A percentile compares a stretch with the other conserved stretches of the same genome.
These are phyloP conservation scores for Phytophthora palmivora DNA, from an alignment of 352 stramenopile species.

Conservation along the genomic window DNA sequence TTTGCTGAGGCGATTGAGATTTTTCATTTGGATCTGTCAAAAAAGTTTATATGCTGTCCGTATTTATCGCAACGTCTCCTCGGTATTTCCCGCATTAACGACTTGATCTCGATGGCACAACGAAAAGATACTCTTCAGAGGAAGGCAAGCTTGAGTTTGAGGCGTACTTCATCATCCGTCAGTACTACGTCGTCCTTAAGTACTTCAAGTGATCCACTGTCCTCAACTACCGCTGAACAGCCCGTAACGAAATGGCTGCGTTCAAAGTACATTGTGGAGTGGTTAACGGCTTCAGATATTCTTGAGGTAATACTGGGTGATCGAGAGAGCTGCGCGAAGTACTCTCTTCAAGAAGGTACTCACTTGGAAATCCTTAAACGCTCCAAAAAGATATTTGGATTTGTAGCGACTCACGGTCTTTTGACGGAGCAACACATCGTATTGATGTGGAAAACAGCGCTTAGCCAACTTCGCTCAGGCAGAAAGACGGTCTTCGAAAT, in stretches of 20 bases:
- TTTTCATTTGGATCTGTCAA: constrained; percentile 86
- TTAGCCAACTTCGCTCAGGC: constrained; percentile 72
- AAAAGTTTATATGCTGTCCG: constrained; percentile 88
- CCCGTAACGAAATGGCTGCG: constrained; percentile 75
- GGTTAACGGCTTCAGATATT: constrained; percentile 78
- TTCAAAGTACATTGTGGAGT: constrained; percentile 79
- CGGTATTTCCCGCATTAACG: constrained; percentile 73
- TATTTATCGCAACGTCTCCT: constrained; percentile 79
- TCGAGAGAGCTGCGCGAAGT: constrained; percentile 66
- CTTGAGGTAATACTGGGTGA: constrained; percentile 87
- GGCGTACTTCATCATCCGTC: constrained; percentile 42
- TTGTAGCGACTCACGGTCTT: constrained; percentile 59
- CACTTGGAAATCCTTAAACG: constrained; percentile 88
- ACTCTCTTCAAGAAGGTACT: constrained; percentile 74
- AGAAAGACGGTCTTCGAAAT: constrained; percentile 80
- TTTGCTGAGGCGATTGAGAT: constrained; percentile 85
- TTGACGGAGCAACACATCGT: constrained; percentile 75
- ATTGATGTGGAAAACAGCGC: constrained; percentile 78
- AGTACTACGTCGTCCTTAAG: constrained; percentile 41
- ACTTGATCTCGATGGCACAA: constrained; percentile 83
- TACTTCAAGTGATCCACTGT: constrained; percentile 33
- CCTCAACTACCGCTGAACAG: constrained; percentile 35
- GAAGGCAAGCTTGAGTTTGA: constrained; percentile 64
- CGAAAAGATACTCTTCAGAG: constrained; percentile 68
- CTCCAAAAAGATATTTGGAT: constrained; percentile 73